Evolutionary conservation across 1,284 basidiomycete species (phyloP).

Genomic region (Boletellus deceptivus): DNA sequence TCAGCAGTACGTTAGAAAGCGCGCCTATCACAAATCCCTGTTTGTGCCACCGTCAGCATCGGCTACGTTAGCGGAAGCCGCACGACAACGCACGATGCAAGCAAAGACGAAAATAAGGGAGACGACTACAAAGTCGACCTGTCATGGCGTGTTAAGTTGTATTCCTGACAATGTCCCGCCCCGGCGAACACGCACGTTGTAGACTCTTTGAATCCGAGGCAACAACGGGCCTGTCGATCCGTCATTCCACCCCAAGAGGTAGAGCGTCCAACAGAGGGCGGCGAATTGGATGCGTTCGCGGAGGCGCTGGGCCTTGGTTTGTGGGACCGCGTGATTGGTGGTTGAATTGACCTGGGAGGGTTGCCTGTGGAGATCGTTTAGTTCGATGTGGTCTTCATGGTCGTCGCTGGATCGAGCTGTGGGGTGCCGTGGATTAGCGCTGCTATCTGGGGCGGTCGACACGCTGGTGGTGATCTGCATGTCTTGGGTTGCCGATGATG

Average conservation of each 20-base stretch:
- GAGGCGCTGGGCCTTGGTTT: constrained; percentile 20
- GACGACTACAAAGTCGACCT: constrained; percentile 32
- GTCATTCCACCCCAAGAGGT: constrained; percentile 34
- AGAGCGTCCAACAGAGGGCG: constrained; percentile 33
- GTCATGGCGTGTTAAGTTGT: not conserved
- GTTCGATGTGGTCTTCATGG: constrained; percentile 7
- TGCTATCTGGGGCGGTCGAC: not conserved
- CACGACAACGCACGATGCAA: constrained; percentile 22
- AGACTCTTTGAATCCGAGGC: constrained; percentile 33
- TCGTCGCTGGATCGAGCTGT: constrained; percentile 4
- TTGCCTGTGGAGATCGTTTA: constrained; percentile 8
- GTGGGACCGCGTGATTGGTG: not conserved
- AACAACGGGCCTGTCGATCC: constrained; percentile 32
- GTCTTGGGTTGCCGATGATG: not conserved
- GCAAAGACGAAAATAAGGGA: constrained; percentile 36
- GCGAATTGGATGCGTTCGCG: constrained; percentile 28
- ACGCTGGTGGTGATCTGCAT: constrained; percentile 15
- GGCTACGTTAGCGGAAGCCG: no score
- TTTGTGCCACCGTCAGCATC: constrained; percentile 5
- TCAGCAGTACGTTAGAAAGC: constrained; percentile 28
- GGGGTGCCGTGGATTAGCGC: constrained; percentile 11
- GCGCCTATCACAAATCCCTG: constrained; percentile 34
- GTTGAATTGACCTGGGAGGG: not conserved
- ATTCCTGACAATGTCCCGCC: no score
- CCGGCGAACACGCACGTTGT: constrained; percentile 18